Evolutionary conservation across 331 rosid species (phyloP), one percentile per base, ranked within the genome.

Genomic region (Dryas integrifolia): DNA sequence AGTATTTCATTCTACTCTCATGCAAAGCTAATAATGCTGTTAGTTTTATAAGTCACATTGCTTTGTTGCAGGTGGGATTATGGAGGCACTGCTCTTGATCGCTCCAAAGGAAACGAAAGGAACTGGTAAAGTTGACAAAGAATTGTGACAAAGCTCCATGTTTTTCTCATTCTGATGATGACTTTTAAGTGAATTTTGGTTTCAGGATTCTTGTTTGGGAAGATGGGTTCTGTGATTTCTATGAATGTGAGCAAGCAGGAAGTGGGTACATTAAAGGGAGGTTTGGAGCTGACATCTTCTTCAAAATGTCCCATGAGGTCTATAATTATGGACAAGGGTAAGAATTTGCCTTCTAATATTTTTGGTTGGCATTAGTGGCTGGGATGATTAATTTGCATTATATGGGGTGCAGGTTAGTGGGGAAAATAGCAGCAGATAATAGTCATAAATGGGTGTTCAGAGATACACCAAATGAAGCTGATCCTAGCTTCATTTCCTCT

Each of bases 241-340:
- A 77, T 40, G 96, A 89, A 86, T 89, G 98, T 46, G 89, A 89
- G 76, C 86, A 77, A 63, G 85, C 87, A 35, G 85, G 79, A 44
- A 82, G 58, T 79, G 88, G 87, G 61, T 83, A 62, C 82, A 64
- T 81, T 39, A 77, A 76, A 48, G 85, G 78, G 43, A 82, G 82
- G 79, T 94, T 94, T 85, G 97, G 96, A 69, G 89, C 91, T 77
- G 90, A 89, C 50, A 74, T 89, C 48, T 94, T 91, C 87, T 94
- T 91, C 96, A 94, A 91, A 83, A 91, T 94, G 98, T 89, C 98
- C 43, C 97, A 94, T 72, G 96, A 94, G 69, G 98, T 94, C 66
- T 91, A 94, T 74, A 94, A 80, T 75, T 94, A 78, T 80, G 98
- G 98, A 70, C 96, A 94, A 77, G 96, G 97, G 98, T 94, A 75